These are phyloP conservation scores for Apiospora saccharicola DNA, from an alignment of 2,329 filamentous ascomycete genomes.

Conservation along the genomic window DNA sequence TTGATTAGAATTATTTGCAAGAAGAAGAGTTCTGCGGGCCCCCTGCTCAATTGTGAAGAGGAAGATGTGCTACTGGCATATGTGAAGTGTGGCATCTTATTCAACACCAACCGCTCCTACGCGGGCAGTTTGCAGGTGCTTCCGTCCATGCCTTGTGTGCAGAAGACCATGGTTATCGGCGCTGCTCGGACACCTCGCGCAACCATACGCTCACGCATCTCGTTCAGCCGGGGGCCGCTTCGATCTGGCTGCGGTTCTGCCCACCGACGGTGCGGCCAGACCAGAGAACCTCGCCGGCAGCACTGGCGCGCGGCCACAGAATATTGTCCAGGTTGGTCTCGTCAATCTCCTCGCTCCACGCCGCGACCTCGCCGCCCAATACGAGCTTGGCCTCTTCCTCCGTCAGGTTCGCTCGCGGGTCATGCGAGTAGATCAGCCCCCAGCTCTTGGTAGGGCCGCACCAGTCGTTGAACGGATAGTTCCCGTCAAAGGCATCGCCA, in stretches of 20 bases:
- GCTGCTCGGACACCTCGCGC: constrained; percentile 68
- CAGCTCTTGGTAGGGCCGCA: constrained; percentile 83
- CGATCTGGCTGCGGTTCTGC: constrained; percentile 74
- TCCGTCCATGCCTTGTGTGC: constrained; percentile 65
- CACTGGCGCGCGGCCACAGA: constrained; percentile 79
- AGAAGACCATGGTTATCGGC: constrained; percentile 77
- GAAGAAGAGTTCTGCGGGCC: not conserved
- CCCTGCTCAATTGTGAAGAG: not conserved
- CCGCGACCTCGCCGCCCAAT: constrained; percentile 80
- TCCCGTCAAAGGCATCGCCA: constrained; percentile 56
- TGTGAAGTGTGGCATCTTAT: not conserved
- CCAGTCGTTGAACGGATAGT: constrained; percentile 81
- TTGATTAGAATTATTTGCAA: not conserved
- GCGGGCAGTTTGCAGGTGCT: constrained; percentile 50
- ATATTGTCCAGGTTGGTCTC: constrained; percentile 75
- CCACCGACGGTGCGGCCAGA: constrained; percentile 72
- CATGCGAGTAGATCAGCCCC: constrained; percentile 81
- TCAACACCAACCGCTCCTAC: constrained; percentile 23
- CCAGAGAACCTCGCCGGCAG: constrained; percentile 83
- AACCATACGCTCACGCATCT: constrained; percentile 80
- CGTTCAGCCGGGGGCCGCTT: constrained; percentile 74
- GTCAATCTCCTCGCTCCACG: constrained; percentile 86
- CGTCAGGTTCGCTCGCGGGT: constrained; percentile 72
- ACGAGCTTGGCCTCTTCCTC: constrained; percentile 70
- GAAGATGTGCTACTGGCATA: too few relatives aligned